Conservation (phyloP, 176 grass and related monocot species). For the Alopecurus myosuroides region DNA sequence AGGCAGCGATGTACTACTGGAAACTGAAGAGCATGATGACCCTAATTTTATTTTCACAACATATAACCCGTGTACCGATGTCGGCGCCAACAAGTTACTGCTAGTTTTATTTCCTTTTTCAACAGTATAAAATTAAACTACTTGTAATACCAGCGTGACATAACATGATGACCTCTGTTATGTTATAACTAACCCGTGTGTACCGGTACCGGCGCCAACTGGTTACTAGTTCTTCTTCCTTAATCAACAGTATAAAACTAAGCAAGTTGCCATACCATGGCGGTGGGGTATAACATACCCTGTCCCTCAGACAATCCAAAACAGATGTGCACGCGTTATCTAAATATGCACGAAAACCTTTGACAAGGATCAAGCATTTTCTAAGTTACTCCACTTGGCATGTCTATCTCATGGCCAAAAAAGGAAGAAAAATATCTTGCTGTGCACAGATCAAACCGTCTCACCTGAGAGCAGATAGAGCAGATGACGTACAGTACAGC, state of each 20-base stretch:
- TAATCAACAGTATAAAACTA: not conserved
- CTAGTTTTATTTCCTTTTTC: not conserved
- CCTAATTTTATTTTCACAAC: not conserved
- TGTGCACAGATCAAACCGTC: not conserved
- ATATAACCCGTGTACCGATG: not conserved
- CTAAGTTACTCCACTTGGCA: not conserved
- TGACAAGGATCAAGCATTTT: not conserved
- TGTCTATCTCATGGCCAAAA: not conserved
- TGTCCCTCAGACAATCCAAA: not conserved
- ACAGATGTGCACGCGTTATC: not conserved
- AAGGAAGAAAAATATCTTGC: not conserved
- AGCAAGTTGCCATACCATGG: not conserved
- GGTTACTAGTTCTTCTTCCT: not conserved
- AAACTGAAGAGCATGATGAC: not conserved
- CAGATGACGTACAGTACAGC: slow-evolving; percentile 4
- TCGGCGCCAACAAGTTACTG: not conserved
- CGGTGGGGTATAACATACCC: not conserved
- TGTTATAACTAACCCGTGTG: not conserved
- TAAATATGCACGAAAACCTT: not conserved
- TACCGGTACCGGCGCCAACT: not conserved
- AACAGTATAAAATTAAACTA: not conserved
- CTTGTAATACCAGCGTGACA: no score
- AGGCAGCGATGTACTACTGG: not conserved
- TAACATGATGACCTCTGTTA: not conserved
- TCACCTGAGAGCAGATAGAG: slow-evolving; percentile 11